Conservation (phyloP, 75 land plant genomes). For the Selaginella moellendorffii region DNA sequence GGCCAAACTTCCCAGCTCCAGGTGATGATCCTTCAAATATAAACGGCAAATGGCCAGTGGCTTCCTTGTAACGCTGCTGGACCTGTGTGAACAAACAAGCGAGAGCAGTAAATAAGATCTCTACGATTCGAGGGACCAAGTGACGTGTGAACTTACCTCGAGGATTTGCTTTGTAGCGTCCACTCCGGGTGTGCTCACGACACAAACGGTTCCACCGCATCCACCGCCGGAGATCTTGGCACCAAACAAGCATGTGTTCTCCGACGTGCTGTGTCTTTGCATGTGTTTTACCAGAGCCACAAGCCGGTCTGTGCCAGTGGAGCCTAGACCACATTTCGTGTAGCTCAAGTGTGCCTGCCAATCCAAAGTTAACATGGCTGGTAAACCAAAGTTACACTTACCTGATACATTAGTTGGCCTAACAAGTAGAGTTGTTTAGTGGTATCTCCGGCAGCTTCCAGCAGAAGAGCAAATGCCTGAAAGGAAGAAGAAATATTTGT, state of each 20-base stretch:
- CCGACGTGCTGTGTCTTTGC: conserved; percentile 31
- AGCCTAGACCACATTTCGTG: conserved; percentile 82
- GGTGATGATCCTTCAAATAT: conserved; percentile 90
- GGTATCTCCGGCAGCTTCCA: conserved; percentile 35
- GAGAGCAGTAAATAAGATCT: no score
- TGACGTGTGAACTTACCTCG: conserved; percentile 33
- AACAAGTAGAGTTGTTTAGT: conserved; percentile 56
- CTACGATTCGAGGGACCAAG: no score
- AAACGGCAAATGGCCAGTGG: conserved; percentile 72
- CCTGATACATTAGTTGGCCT: conserved; percentile 95
- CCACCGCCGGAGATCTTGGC: conserved; percentile 97
- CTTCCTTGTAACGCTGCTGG: conserved; percentile 58
- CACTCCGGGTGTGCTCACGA: conserved; percentile 49
- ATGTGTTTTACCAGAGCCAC: conserved; percentile 67
- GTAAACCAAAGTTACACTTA: conserved; percentile 16
- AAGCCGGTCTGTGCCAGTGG: conserved; percentile 82
- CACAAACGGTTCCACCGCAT: conserved; percentile 86
- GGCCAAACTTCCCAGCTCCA: conserved; percentile 87
- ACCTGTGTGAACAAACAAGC: conserved; percentile 43
- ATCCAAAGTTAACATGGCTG: neutral
- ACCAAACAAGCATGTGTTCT: conserved; percentile 51
- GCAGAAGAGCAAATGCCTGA: conserved; percentile 67
- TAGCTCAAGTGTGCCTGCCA: conserved; percentile 90
- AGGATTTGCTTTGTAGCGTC: conserved; percentile 48
- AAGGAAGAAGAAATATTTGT: no score